Percentiles rank a stretch among this genome's conserved stretches.
These are phyloP conservation scores for Austroboletus eburneus DNA, from an alignment of 768 basidiomycete species.

Conservation along the genomic window DNA sequence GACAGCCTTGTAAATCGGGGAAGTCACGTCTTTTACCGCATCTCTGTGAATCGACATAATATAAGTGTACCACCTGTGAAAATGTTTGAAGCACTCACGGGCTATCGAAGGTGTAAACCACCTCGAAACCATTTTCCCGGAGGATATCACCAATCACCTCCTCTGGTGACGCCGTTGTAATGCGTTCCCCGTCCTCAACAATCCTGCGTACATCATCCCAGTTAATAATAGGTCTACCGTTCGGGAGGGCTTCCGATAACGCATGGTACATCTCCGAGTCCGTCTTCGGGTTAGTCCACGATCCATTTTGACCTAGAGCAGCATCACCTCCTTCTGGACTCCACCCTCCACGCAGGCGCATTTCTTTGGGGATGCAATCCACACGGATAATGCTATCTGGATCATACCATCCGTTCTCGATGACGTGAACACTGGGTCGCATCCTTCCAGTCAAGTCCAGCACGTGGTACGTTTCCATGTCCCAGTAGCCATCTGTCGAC, in stretches of 20 bases:
- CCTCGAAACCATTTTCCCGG: slow-evolving; percentile 36
- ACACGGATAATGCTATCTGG: slow-evolving; percentile 32
- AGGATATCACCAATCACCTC: slow-evolving; percentile 32
- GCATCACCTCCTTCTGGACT: slow-evolving; percentile 9
- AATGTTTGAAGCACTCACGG: slow-evolving; percentile 30
- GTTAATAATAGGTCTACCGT: slow-evolving; percentile 14
- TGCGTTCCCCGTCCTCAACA: slow-evolving; percentile 18
- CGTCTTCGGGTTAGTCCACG: slow-evolving; percentile 13
- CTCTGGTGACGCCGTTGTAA: slow-evolving; percentile 21
- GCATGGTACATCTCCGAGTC: slow-evolving; percentile 17
- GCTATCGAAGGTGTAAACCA: slow-evolving; percentile 39
- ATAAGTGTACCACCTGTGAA: neutral
- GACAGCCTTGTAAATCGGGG: slow-evolving; percentile 32
- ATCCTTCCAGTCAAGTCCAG: slow-evolving; percentile 10
- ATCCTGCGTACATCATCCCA: slow-evolving; percentile 24
- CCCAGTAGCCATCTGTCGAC: slow-evolving; percentile 36
- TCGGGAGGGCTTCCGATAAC: slow-evolving; percentile 11
- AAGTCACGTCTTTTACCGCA: slow-evolving; percentile 35
- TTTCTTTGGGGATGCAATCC: slow-evolving; percentile 31
- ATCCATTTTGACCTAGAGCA: slow-evolving; percentile 16
- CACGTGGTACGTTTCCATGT: slow-evolving; percentile 32
- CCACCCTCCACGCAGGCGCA: slow-evolving; percentile 33
- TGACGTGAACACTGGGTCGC: slow-evolving; percentile 27
- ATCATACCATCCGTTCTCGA: slow-evolving; percentile 40
- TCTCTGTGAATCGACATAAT: slow-evolving; percentile 29